Conservation (phyloP, 305 asterid species). For the Ilex paraguariensis region DNA sequence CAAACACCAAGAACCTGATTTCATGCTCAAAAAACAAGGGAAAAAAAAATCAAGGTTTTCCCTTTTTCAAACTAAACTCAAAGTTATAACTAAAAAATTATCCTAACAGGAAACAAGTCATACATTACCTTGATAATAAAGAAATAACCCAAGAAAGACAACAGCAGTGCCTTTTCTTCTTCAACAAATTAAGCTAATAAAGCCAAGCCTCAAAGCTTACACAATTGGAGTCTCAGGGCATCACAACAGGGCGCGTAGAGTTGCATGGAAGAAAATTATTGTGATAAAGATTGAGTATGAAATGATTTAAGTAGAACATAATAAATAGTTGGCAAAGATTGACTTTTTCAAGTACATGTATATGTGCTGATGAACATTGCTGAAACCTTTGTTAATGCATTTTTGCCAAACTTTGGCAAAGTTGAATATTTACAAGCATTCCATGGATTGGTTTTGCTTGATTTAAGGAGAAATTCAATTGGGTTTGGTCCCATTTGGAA, state of each 20-base stretch:
- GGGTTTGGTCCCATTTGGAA: slow-evolving; percentile 10
- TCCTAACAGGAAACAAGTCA: neutral
- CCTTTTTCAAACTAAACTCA: slow-evolving; percentile 4
- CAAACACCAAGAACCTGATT: slow-evolving; percentile 8
- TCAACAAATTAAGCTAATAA: slow-evolving; percentile 44
- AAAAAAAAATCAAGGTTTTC: neutral
- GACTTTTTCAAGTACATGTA: slow-evolving; percentile 32
- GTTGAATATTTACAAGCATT: slow-evolving; percentile 9
- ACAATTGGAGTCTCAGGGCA: slow-evolving; percentile 26
- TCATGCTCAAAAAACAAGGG: neutral
- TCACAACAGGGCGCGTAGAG: slow-evolving; percentile 22
- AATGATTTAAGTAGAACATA: slow-evolving; percentile 20
- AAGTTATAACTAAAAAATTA: neutral
- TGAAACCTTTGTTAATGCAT: slow-evolving; percentile 29
- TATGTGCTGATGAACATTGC: slow-evolving; percentile 16
- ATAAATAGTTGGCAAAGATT: slow-evolving; percentile 23
- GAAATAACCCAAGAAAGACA: slow-evolving; percentile 7
- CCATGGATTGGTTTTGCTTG: slow-evolving; percentile 18
- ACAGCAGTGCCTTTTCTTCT: slow-evolving; percentile 47
- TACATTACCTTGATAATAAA: neutral
- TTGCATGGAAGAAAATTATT: slow-evolving; percentile 10
- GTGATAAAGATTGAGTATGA: slow-evolving; percentile 16
- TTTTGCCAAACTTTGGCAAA: slow-evolving; percentile 40
- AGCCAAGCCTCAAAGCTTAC: neutral
- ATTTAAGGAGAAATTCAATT: slow-evolving; percentile 8